Evolutionary conservation across 1,139 yeast genomes (phyloP), one percentile per base, ranked within the genome.

Genomic region (Suhomyces bribrorum): DNA sequence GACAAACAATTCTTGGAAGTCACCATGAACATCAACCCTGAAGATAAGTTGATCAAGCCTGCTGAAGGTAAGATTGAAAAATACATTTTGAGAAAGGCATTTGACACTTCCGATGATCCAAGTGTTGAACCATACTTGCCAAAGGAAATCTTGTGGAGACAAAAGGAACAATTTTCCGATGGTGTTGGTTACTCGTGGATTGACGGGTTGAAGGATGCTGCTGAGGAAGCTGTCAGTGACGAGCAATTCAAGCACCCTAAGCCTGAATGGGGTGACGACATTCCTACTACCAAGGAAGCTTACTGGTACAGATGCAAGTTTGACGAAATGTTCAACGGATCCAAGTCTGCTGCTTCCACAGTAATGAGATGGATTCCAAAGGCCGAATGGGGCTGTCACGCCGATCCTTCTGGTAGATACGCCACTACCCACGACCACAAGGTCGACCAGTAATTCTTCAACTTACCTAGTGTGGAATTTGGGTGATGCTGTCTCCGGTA

Each of bases 121-220:
- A 62, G 63, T 43, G 80, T 66, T 38, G 73, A 76, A 56, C 94
- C 96, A 54, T 92, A 92, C 77, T 78, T 92, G 63, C 99, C 98
- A 48, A 80, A 86, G 44, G 97, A 92, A 71, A 92, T 92, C 59
- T 76, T 92, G 61, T 92, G 97, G 97, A 86, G 99, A 79, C 99
- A 92, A 75, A 92, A 92, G 82, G 98, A 92, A 73, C 99, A 92
- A 73, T 92, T 92, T 72, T 86, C 96, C 39, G 99, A 92, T 59
- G 99, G 99, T 70, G 99, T 92, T 45, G 99, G 99, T 46, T 92
- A 92, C 77, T 88, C 97, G 14, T 92, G 99, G 99, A 94, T 92
- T 59, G 99, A 92, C 65, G 90, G 95, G 36, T 80, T 92, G 62
- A 92, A 92, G 77, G 98, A 92, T 51, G 79, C 95, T 37, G 97